Conservation (phyloP, 768 basidiomycete genomes). For the Agaricus subrufescens region DNA sequence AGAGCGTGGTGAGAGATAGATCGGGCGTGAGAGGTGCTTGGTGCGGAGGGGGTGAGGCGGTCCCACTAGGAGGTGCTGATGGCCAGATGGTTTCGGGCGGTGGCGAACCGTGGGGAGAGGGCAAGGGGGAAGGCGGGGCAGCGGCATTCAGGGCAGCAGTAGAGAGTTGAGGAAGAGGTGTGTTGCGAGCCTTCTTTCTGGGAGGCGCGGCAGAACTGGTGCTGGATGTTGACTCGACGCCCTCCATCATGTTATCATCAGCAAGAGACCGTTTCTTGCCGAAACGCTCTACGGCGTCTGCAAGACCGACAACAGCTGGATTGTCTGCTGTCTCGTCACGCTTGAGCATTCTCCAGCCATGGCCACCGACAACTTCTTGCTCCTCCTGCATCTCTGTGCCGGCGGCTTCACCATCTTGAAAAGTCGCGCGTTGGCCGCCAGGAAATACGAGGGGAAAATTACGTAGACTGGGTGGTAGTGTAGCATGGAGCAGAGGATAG, state of each 20-base stretch:
- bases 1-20: slow-evolving; percentile 73
- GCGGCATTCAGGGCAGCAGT: slow-evolving; percentile 56
- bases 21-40: slow-evolving; percentile 79
- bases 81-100: slow-evolving; percentile 75
- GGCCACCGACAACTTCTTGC: slow-evolving; percentile 57
- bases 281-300: slow-evolving; percentile 81
- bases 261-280: slow-evolving; percentile 79
- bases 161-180: slow-evolving; percentile 55
- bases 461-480: slow-evolving; percentile 67
- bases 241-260: slow-evolving; percentile 49
- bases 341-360: slow-evolving; percentile 73
- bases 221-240: slow-evolving; percentile 38
- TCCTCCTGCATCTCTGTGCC: slow-evolving; percentile 70
- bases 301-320: slow-evolving; percentile 54
- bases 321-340: slow-evolving; percentile 53
- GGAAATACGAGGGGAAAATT: slow-evolving; percentile 79
- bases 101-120: slow-evolving; percentile 83
- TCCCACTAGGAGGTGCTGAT: slow-evolving; percentile 75
- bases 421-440: slow-evolving; percentile 74
- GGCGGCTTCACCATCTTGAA: slow-evolving; percentile 63
- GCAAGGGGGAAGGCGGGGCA: slow-evolving; percentile 79
- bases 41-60: slow-evolving; percentile 57
- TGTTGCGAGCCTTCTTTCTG: slow-evolving; percentile 72
- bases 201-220: slow-evolving; percentile 51
- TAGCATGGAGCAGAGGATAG: slow-evolving; percentile 74